phyloP scores from a whole-genome alignment of 345 rosid genomes.

The Euphorbia tirucalli region DNA sequence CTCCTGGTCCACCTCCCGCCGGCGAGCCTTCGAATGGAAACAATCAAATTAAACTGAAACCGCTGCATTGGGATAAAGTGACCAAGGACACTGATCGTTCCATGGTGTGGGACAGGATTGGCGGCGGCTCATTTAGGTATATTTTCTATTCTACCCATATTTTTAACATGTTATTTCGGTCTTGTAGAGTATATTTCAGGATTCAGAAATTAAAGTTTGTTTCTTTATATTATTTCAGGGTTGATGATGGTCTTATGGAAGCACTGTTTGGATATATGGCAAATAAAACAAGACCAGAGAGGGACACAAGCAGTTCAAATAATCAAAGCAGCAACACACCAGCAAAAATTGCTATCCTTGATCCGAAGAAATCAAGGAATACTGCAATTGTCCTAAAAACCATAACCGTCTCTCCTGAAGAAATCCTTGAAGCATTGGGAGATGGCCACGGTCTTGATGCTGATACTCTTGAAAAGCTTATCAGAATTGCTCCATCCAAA shows the following conservation, averaged over 20 bases:
- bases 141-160: neutral
- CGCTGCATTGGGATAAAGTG: constrained; percentile 90
- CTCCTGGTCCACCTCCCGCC: constrained; percentile 31
- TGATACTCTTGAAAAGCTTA: constrained; percentile 72
- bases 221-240: constrained; percentile 36
- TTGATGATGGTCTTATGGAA: constrained; percentile 87
- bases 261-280: constrained; percentile 81
- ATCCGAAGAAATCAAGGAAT: constrained; percentile 77
- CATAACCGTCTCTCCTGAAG: constrained; percentile 49
- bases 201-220: neutral
- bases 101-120: constrained; percentile 91
- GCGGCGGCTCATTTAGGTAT: constrained; percentile 82
- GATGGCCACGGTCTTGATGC: constrained; percentile 55
- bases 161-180: no score
- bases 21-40: constrained; percentile 10
- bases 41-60: constrained; percentile 68
- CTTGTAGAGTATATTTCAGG: neutral
- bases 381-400: constrained; percentile 73
- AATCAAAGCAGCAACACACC: constrained; percentile 28
- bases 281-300: constrained; percentile 40
- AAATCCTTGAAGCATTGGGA: constrained; percentile 49
- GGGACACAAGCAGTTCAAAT: constrained; percentile 17
- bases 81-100: constrained; percentile 59
- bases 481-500: constrained; percentile 58
- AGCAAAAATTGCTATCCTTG: constrained; percentile 54